Evolutionary conservation across 768 basidiomycete genomes (phyloP).

Genomic region (Panaeolus cyanescens): DNA sequence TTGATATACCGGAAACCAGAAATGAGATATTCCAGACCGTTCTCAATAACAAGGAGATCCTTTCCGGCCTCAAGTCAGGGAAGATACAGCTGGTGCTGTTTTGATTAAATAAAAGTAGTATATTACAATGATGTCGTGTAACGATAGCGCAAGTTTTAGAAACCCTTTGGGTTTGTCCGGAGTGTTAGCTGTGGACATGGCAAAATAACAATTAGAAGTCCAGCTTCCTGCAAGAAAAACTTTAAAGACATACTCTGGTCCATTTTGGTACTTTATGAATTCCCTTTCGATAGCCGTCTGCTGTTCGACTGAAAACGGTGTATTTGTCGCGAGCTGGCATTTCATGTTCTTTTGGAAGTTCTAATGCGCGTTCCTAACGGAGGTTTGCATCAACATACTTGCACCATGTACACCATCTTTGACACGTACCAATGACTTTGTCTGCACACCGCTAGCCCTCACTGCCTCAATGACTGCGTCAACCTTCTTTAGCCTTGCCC

Average conservation of each 20-base stretch:
- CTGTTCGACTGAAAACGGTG: slow-evolving; percentile 77
- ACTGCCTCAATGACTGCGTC: slow-evolving; percentile 93
- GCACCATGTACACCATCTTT: not conserved
- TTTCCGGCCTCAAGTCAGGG: slow-evolving; percentile 66
- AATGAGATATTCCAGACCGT: slow-evolving; percentile 80
- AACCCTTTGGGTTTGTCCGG: slow-evolving; percentile 89
- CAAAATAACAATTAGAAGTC: not conserved
- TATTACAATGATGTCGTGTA: slow-evolving; percentile 12
- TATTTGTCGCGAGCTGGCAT: slow-evolving; percentile 96
- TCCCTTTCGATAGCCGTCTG: slow-evolving; percentile 83
- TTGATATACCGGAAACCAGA: slow-evolving; percentile 85
- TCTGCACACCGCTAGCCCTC: slow-evolving; percentile 77
- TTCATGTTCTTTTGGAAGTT: slow-evolving; percentile 90
- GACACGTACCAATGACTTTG: slow-evolving; percentile 68
- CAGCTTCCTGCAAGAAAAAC: not conserved
- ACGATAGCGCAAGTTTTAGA: slow-evolving; percentile 46
- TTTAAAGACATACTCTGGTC: slow-evolving; percentile 69
- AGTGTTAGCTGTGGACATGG: slow-evolving; percentile 65
- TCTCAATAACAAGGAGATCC: slow-evolving; percentile 60
- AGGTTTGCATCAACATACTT: not conserved
- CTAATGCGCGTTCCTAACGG: slow-evolving; percentile 66
- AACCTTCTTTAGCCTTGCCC: slow-evolving; percentile 87
- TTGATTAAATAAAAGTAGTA: slow-evolving; percentile 32
- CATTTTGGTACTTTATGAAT: slow-evolving; percentile 98
- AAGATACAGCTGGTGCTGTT: slow-evolving; percentile 83